Evolutionary conservation across 1,139 yeast species (phyloP), one percentile per base, ranked within the genome.

Genomic region (Meyerozyma carpophila): DNA sequence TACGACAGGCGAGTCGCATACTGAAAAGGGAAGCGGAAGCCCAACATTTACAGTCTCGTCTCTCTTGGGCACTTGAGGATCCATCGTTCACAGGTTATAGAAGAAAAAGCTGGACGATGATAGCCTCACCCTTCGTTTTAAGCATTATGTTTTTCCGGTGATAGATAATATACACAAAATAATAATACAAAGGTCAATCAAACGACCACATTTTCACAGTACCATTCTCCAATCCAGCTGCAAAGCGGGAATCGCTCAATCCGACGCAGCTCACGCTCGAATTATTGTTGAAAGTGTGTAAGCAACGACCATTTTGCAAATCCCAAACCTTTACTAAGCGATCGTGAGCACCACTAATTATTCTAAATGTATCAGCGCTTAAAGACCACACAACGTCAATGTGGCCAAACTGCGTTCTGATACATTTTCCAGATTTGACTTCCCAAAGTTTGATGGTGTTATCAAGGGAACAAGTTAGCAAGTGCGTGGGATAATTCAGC

Each of bases 361-460:
- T 86, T 52, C 98, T 76, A 72, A 93, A 93, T 37, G 93, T 90
- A 66, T 93, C 98, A 0, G 97, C 95, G 14, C 93, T 89, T 47
- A 93, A 85, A 36, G 93, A 88, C 97, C 98, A 91, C 16, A 93
- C 96, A 16, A 98, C 98, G 63, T 93, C 98, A 44, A 91, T 89
- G 58, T 93, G 98, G 5, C 98, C 98, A 66, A 91, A 91, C 61
- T 93, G 91, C 0, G 98, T 91, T 46, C 97, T 75, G 16, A 89
- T 80, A 58, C 98, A 91, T 61, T 81, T 80, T 4, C 97, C 97
- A 0, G 94, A 79, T 49, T 74, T 73, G 31, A 90, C 84, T 55
- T 90, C 95, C 98, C 98, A 93, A 41, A 93, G 66, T 61, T 91
- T 90, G 59, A 93, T 89, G 11, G 98, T 91, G 62, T 90, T 91